phyloP scores from a whole-genome alignment of 2,329 filamentous ascomycete species.

The Curvularia lunata region DNA sequence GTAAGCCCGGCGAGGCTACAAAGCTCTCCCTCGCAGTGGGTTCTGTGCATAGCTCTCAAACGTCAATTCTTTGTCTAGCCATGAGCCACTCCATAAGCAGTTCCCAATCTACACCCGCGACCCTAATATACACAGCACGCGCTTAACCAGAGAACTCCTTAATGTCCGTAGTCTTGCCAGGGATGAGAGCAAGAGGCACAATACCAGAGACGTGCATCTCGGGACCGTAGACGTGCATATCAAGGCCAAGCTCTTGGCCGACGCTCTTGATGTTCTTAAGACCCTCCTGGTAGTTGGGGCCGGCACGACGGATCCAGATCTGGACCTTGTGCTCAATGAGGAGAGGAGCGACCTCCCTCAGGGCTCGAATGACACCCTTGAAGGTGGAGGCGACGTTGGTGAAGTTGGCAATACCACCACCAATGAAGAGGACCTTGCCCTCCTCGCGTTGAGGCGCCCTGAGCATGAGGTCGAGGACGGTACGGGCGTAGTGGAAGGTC shows the following conservation, averaged over 20 bases:
- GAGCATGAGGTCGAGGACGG: conserved; percentile 96
- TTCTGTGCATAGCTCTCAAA: conserved; percentile 27
- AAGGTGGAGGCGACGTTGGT: conserved; percentile 99
- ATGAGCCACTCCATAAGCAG: conserved; percentile 30
- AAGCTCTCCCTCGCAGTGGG: conserved; percentile 25
- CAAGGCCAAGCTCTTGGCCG: conserved; percentile 88
- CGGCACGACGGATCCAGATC: conserved; percentile 91
- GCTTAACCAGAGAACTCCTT: conserved; percentile 65
- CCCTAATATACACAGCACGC: conserved; percentile 39
- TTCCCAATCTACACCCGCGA: conserved; percentile 21
- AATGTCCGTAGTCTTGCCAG: conserved; percentile 65
- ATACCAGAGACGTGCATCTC: conserved; percentile 94
- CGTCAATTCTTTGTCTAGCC: conserved; percentile 43
- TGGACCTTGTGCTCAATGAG: conserved; percentile 96
- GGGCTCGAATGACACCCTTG: conserved; percentile 98
- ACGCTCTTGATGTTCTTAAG: conserved; percentile 99
- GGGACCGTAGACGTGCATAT: conserved; percentile 89
- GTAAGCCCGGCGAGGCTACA: conserved; percentile 24
- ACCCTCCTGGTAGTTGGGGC: conserved; percentile 99
- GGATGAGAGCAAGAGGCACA: conserved; percentile 82
- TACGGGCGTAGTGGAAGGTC: conserved; percentile 98
- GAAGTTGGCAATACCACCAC: conserved; percentile 99
- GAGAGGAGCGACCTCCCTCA: conserved; percentile 84
- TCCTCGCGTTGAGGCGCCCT: conserved; percentile 82
- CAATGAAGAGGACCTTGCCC: conserved; percentile 99